Percentiles rank a stretch among this genome's conserved stretches.
phyloP scores from a whole-genome alignment of 2,329 filamentous ascomycete genomes.

The Pseudocercospora ulei region DNA sequence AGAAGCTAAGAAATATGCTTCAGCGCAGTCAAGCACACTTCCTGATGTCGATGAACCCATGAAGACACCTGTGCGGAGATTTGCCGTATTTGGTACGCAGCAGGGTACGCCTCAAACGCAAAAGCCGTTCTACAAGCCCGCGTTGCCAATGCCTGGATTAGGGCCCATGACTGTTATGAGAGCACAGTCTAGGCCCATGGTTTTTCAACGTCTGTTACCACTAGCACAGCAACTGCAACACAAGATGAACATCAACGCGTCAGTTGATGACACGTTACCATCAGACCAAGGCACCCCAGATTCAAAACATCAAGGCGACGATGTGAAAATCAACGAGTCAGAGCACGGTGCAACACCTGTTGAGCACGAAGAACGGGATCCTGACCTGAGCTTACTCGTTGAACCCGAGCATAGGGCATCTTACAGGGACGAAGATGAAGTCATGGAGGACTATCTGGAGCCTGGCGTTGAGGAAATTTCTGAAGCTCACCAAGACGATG shows the following conservation, averaged over 20 bases:
- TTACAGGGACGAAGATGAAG: conserved; percentile 3
- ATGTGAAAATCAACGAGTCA: not conserved
- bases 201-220: conserved; percentile 23
- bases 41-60: conserved; percentile 13
- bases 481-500: not conserved
- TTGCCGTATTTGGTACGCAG: conserved; percentile 18
- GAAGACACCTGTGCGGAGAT: conserved; percentile 23
- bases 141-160: conserved; percentile 17
- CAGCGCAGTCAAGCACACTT: conserved; percentile 15
- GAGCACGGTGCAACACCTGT: not conserved
- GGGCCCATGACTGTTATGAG: conserved; percentile 26
- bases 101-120: conserved; percentile 27
- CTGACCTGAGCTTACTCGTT: conserved; percentile 11
- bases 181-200: conserved; percentile 22
- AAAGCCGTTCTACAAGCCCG: conserved; percentile 21
- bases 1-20: conserved; percentile 17
- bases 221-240: conserved; percentile 12
- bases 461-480: not conserved
- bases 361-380: conserved; percentile 8
- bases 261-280: not conserved
- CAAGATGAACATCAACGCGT: conserved; percentile 4
- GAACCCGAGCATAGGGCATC: conserved; percentile 1
- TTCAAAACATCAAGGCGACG: conserved; percentile 8
- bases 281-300: conserved; percentile 5
- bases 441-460: conserved; percentile 2